Conservation (phyloP, 2,329 filamentous ascomycete species). For the Aspergillus sp. region DNA sequence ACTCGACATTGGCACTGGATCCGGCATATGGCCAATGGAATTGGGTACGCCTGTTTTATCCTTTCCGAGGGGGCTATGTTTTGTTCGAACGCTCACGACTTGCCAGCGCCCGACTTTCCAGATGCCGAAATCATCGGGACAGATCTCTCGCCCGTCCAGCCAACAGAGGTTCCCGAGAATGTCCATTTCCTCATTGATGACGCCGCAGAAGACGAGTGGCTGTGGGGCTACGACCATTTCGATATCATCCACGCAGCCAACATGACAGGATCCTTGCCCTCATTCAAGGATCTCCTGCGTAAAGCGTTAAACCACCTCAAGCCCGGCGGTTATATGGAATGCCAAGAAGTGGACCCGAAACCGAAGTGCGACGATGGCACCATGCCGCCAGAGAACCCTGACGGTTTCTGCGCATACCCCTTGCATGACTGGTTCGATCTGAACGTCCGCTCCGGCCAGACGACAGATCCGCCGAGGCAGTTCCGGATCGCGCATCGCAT, state of each 20-base stretch:
- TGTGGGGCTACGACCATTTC: slow-evolving; percentile 41
- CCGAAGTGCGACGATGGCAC: slow-evolving; percentile 46
- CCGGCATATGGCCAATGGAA: slow-evolving; percentile 60
- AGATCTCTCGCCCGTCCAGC: slow-evolving; percentile 60
- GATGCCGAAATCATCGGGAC: slow-evolving; percentile 51
- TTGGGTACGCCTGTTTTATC: slow-evolving; percentile 39
- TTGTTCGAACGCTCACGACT: slow-evolving; percentile 3
- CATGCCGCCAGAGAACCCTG: slow-evolving; percentile 38
- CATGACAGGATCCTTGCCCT: slow-evolving; percentile 48
- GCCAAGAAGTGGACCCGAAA: slow-evolving; percentile 37
- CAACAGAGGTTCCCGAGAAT: slow-evolving; percentile 57
- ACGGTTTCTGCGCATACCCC: slow-evolving; percentile 26
- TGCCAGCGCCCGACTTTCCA: slow-evolving; percentile 41
- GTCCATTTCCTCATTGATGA: slow-evolving; percentile 68
- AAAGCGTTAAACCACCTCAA: slow-evolving; percentile 45
- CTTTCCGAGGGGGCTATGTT: slow-evolving; percentile 7
- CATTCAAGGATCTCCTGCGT: slow-evolving; percentile 48
- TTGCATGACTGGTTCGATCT: slow-evolving; percentile 42
- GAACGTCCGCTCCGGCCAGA: slow-evolving; percentile 36
- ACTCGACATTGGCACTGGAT: slow-evolving; percentile 52
- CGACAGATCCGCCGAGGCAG: slow-evolving; percentile 34
- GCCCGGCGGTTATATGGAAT: slow-evolving; percentile 46
- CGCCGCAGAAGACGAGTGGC: slow-evolving; percentile 51
- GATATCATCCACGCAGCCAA: slow-evolving; percentile 53
- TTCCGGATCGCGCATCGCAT: slow-evolving; percentile 46